Base-by-base conservation (phyloP, 192 early-diverging fungal genomes). In the Rhizophagus clarus region DNA sequence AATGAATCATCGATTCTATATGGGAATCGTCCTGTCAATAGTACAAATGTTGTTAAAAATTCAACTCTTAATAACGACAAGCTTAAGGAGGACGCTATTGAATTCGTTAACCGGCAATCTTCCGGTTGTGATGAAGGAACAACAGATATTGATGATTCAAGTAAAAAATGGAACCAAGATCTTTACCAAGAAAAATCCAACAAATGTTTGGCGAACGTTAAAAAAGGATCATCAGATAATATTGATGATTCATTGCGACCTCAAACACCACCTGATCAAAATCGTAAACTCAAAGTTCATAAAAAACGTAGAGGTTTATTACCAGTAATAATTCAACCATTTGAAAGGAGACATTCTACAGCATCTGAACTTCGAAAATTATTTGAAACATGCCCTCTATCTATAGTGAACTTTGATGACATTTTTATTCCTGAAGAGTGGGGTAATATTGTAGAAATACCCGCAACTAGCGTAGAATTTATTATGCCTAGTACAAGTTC, bases 341-440 rank as follows among this genome's bases (percentile, higher is more conserved):
- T 37, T 42, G 68, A 70, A 70, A 70, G 37, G n/a, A 34, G 68
- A 42, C 34, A 70, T 20, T 26, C 61, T 34, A 76, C 74, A 12
- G n/a, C 74, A 60, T 51, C 74, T 17, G 74, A 76, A 62, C 45
- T 76, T 61, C 74, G 60, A 51, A 76, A 34, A 62, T 76, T 76
- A 49, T 70, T 76, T 74, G 60, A 60, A 20, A 62, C 63, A 20
- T 76, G 60, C 63, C 74, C 74, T 14, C 40, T 60, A 8, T 61
- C 49, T 15, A 60, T 24, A 24, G 32, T 60, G 31, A 60, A 76
- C 34, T 76, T 76, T 76, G 74, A 60, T 60, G 56, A 76, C 15
- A 34, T 76, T 24, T 76, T 76, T 61, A 76, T 62, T 22, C 74
- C 74, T 37, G 74, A 76, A 2, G 74, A 76, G 12, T 62, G 49